Base-by-base conservation (phyloP, 495 filamentous ascomycete species). In the Penicillium turbatum region DNA sequence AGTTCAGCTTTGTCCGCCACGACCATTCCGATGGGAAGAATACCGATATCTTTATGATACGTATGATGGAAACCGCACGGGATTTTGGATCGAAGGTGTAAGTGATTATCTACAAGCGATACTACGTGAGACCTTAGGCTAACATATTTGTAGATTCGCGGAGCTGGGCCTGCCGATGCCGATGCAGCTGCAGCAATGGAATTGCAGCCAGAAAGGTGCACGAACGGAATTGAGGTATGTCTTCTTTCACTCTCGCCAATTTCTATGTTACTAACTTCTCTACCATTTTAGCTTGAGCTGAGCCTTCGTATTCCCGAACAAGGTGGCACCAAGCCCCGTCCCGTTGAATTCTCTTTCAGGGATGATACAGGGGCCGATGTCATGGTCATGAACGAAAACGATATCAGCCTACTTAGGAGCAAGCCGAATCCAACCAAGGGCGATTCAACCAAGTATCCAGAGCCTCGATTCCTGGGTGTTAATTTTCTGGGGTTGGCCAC, bases 1-100 rank as follows among this genome's bases (percentile, higher is more conserved):
- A 1, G 36, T 19, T 2, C 37, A 48, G 37, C 27, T 42, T 13
- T 47, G 15, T 30, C 35, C 13, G 13, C 43, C 48, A 52, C 52
- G 35, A 48, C 47, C 56, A n/a, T 49, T 26, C 36, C 16, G 13
- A 21, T 48, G 19, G 51, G 16, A 41, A 40, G 31, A 55, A 34
- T 55, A 44, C 26, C 24, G 31, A 16, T 44, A 29, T 9, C 26
- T 44, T 2, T 16, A 44, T 29, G 41, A 44, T 15, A 16, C 30
- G 11, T 7, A 44, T 15, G 3, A 44, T 2, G 41, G 41, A 30
- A 29, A 16, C 3, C n/a, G 31, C n/a, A 30, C 13, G 2, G 41
- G 41, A 15, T 44, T 44, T 29, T 29, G 27, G 21, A n/a, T 44
- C 6, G 41, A 44, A 15, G 41, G 41, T 6, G 41, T 44, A 12